Evolutionary conservation across 208 protist species (phyloP).

Genomic region (Endotrypanum monterogeii): DNA sequence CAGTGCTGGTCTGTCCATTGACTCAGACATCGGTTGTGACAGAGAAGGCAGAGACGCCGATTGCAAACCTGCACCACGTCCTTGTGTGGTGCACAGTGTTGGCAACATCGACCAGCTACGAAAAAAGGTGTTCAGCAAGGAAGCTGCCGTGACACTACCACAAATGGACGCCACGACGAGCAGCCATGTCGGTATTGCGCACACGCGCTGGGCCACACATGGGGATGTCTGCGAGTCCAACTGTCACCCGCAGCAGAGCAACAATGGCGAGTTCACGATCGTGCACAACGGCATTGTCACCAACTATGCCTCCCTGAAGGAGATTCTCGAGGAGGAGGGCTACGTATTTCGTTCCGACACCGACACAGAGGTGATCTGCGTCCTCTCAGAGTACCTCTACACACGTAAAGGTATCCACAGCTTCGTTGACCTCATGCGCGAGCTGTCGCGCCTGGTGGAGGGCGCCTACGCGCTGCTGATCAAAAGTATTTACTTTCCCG

Average conservation of each 20-base stretch:
- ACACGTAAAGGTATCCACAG: slow-evolving; percentile 38
- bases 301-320: slow-evolving; percentile 89
- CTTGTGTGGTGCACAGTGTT: slow-evolving; percentile 65
- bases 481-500: slow-evolving; percentile 87
- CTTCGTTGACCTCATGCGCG: slow-evolving; percentile 59
- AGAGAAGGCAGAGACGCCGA: background rate
- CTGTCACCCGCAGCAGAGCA: slow-evolving; percentile 92
- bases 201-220: slow-evolving; percentile 98
- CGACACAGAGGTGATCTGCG: slow-evolving; percentile 95
- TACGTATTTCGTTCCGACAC: slow-evolving; percentile 91
- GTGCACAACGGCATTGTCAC: slow-evolving; percentile 98
- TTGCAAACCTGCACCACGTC: slow-evolving; percentile 12
- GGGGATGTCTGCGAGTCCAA: slow-evolving; percentile 93
- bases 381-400: slow-evolving; percentile 90
- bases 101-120: slow-evolving; percentile 84
- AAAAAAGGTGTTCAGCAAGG: slow-evolving; percentile 39
- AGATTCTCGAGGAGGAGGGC: slow-evolving; percentile 71
- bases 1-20: slow-evolving; percentile 91
- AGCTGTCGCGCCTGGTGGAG: slow-evolving; percentile 66
- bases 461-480: slow-evolving; percentile 92
- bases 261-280: slow-evolving; percentile 75
- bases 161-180: slow-evolving; percentile 39
- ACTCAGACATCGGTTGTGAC: slow-evolving; percentile 16
- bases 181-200: slow-evolving; percentile 87
- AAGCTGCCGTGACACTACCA: slow-evolving; percentile 27